Evolutionary conservation across 2,329 filamentous ascomycete species (phyloP).

Genomic region (Fusarium lyarnte): DNA sequence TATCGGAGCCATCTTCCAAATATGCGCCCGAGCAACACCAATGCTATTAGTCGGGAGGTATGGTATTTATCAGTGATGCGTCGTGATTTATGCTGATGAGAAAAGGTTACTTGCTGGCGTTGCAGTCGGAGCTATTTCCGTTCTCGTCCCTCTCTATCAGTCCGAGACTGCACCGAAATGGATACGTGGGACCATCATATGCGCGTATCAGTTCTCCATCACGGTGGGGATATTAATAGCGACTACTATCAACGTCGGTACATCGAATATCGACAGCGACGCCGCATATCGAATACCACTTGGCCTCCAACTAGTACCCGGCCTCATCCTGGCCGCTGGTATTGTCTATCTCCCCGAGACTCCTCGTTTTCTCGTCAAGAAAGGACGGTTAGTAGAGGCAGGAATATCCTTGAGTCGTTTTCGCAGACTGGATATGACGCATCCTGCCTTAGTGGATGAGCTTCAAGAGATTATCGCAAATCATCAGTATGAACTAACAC

Average conservation of each 20-base stretch:
- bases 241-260: slow-evolving; percentile 75
- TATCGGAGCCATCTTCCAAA: slow-evolving; percentile 77
- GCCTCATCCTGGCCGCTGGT: slow-evolving; percentile 73
- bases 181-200: slow-evolving; percentile 80
- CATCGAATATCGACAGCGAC: slow-evolving; percentile 63
- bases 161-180: slow-evolving; percentile 85
- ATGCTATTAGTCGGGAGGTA: slow-evolving; percentile 72
- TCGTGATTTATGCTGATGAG: background rate
- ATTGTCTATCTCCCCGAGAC: slow-evolving; percentile 81
- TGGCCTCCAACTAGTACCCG: slow-evolving; percentile 79
- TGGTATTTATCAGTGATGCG: slow-evolving; percentile 29
- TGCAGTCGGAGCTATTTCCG: slow-evolving; percentile 75
- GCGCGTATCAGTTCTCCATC: slow-evolving; percentile 80
- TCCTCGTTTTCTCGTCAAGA: slow-evolving; percentile 79
- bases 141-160: slow-evolving; percentile 82
- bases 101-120: slow-evolving; percentile 73
- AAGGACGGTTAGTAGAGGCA: slow-evolving; percentile 70
- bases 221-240: slow-evolving; percentile 75
- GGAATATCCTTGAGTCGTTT: slow-evolving; percentile 75
- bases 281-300: slow-evolving; percentile 80
- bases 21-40: slow-evolving; percentile 68
- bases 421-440: slow-evolving; percentile 76
- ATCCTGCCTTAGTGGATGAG: slow-evolving; percentile 78
- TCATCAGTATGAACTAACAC: slow-evolving; percentile 76
- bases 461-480: slow-evolving; percentile 79